Percentiles rank a stretch among this genome's conserved stretches.
phyloP scores from a whole-genome alignment of 805 yeast species.

The Metschnikowia baotianmanensis region DNA sequence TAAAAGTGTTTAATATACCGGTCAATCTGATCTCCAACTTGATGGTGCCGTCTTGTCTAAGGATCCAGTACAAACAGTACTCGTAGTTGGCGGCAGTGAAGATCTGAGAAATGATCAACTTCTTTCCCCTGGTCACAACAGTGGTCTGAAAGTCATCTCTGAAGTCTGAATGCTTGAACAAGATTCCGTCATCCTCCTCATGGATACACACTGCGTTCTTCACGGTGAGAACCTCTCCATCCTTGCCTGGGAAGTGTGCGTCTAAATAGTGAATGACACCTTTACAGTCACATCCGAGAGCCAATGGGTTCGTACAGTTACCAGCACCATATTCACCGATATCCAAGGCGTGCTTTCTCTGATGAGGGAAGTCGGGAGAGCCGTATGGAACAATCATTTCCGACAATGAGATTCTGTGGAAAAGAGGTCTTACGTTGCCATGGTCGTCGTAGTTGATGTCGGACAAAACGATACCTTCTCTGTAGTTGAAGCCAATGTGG shows the following conservation, averaged over 20 bases:
- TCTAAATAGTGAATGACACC: slow-evolving; percentile 82
- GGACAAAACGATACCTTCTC: slow-evolving; percentile 79
- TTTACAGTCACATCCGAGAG: slow-evolving; percentile 82
- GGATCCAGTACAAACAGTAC: slow-evolving; percentile 79
- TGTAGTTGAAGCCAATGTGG: slow-evolving; percentile 81
- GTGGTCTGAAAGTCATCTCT: slow-evolving; percentile 76
- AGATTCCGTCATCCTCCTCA: slow-evolving; percentile 80
- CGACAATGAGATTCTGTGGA: slow-evolving; percentile 73
- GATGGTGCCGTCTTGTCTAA: slow-evolving; percentile 82
- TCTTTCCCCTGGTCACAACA: slow-evolving; percentile 72
- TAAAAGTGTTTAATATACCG: slow-evolving; percentile 76
- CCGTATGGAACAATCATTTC: slow-evolving; percentile 90
- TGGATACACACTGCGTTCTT: slow-evolving; percentile 81
- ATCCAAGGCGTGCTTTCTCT: slow-evolving; percentile 83
- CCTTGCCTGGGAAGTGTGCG: slow-evolving; percentile 67
- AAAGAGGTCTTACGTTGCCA: slow-evolving; percentile 68
- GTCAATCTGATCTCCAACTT: slow-evolving; percentile 76
- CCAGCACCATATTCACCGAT: slow-evolving; percentile 90
- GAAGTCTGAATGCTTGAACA: slow-evolving; percentile 81
- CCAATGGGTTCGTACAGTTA: slow-evolving; percentile 74
- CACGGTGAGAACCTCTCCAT: slow-evolving; percentile 67
- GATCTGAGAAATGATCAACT: slow-evolving; percentile 71
- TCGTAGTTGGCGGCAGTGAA: slow-evolving; percentile 87
- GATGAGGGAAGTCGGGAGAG: slow-evolving; percentile 74
- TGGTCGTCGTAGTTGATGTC: slow-evolving; percentile 75